A percentile compares a stretch with the other conserved stretches of the same genome.
Conservation (phyloP, 306 rosid genomes). For the Vigna hirtella region DNA sequence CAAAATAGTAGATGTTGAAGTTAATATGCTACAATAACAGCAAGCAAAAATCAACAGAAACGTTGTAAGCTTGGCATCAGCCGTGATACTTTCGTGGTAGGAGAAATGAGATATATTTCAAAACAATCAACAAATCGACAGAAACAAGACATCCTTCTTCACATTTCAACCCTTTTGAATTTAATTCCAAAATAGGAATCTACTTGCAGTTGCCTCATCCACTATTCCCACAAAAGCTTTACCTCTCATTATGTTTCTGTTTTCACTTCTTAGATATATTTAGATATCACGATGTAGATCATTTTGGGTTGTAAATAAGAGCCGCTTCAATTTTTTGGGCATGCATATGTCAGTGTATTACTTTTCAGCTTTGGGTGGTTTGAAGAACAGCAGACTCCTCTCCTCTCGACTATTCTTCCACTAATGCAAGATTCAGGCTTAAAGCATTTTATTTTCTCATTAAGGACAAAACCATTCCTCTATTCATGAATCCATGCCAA, state of each 20-base stretch:
- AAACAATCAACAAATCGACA: neutral
- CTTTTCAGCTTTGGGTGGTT: constrained; percentile 3
- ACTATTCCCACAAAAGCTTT: constrained; percentile 8
- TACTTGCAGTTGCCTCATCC: neutral
- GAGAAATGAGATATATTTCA: constrained; percentile 21
- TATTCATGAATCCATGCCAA: constrained; percentile 19
- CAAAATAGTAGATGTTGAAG: constrained; percentile 2
- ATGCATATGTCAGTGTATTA: neutral
- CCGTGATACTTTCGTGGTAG: constrained; percentile 1
- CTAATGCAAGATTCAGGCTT: constrained; percentile 10
- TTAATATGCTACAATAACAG: neutral
- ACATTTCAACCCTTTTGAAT: constrained; percentile 1
- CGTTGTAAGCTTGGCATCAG: neutral
- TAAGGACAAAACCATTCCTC: neutral
- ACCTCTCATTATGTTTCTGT: constrained; percentile 2
- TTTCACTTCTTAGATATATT: constrained; percentile 1
- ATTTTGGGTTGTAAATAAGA: neutral
- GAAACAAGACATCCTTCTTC: neutral
- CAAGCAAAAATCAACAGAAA: constrained; percentile 13
- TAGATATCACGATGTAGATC: constrained; percentile 1
- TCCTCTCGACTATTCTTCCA: constrained; percentile 13
- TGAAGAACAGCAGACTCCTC: constrained; percentile 11
- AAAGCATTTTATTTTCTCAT: constrained; percentile 22
- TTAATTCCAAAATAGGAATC: constrained; percentile 11
- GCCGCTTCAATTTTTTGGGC: constrained; percentile 16